phyloP scores from a whole-genome alignment of 192 early-diverging fungal genomes.

The Mortierella antarctica region DNA sequence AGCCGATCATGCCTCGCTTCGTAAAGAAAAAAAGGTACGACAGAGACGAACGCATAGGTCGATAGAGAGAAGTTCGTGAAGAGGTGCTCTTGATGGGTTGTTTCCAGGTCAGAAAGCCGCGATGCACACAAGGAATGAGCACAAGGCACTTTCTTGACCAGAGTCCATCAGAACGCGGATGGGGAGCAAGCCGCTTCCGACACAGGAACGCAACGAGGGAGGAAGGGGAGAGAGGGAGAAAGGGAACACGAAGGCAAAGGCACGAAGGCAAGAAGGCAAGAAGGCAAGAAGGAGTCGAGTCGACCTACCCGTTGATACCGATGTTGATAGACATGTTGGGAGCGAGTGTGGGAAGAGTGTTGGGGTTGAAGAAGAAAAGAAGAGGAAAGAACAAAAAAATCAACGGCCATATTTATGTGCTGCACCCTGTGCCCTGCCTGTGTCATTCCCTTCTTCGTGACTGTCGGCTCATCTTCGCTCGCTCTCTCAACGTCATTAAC shows the following conservation, averaged over 20 bases:
- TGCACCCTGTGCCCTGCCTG: no score
- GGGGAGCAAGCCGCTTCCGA: no score
- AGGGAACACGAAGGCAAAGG: not conserved
- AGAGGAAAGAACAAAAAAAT: slow-evolving; percentile 8
- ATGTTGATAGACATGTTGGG: slow-evolving; percentile 45
- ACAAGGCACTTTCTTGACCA: no score
- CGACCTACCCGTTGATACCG: slow-evolving; percentile 55
- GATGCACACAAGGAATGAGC: not conserved
- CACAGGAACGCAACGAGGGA: no score
- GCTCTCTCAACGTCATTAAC: no score
- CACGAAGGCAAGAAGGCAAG: not conserved
- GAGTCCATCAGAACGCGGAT: no score
- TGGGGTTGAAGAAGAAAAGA: slow-evolving; percentile 31
- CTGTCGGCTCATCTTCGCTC: no score
- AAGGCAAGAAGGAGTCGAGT: not conserved
- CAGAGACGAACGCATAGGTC: no score
- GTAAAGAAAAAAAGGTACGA: no score
- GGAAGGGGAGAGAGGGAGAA: not conserved
- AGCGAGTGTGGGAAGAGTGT: slow-evolving; percentile 10
- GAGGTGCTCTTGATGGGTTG: not conserved
- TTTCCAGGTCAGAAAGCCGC: not conserved
- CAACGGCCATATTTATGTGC: not conserved
- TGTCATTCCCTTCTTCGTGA: no score
- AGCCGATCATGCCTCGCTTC: not conserved
- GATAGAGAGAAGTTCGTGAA: not conserved